Conservation (phyloP, 1,284 basidiomycete species). For the Coniferiporia sulphurascens region DNA sequence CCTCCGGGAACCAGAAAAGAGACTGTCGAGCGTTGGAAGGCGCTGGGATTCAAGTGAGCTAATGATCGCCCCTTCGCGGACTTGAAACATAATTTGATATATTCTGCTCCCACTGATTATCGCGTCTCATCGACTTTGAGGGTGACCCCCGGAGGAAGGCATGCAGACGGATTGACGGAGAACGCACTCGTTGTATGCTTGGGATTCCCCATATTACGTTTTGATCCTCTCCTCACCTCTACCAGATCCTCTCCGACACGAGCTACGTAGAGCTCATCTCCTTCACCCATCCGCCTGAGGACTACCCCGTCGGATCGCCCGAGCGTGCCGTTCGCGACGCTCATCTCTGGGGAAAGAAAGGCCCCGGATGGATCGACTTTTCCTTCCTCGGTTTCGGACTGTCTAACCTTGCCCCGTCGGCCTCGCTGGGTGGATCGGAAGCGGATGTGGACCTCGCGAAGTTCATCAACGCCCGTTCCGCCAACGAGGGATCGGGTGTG, state of each 20-base stretch:
- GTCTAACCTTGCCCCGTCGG: constrained; percentile 25
- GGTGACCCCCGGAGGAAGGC: constrained; percentile 33
- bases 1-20: background rate
- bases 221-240: background rate
- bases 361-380: constrained; percentile 61
- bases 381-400: constrained; percentile 48
- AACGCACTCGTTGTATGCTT: constrained; percentile 56
- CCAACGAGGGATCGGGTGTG: constrained; percentile 30
- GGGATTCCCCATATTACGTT: background rate
- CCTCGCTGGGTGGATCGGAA: background rate
- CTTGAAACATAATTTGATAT: background rate
- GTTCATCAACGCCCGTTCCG: constrained; percentile 49
- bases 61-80: background rate
- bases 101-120: background rate
- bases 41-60: background rate
- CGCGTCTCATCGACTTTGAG: constrained; percentile 17
- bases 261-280: constrained; percentile 64
- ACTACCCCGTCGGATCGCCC: constrained; percentile 47
- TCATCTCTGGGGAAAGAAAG: constrained; percentile 49
- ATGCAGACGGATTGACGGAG: constrained; percentile 49
- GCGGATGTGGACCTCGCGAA: constrained; percentile 30
- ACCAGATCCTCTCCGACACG: constrained; percentile 52
- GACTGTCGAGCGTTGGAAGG: background rate
- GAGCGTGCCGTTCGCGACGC: constrained; percentile 37
- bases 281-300: constrained; percentile 48